Evolutionary conservation across 805 yeast genomes (phyloP), one percentile per base, ranked within the genome.

Genomic region (Wickerhamiella brachini): DNA sequence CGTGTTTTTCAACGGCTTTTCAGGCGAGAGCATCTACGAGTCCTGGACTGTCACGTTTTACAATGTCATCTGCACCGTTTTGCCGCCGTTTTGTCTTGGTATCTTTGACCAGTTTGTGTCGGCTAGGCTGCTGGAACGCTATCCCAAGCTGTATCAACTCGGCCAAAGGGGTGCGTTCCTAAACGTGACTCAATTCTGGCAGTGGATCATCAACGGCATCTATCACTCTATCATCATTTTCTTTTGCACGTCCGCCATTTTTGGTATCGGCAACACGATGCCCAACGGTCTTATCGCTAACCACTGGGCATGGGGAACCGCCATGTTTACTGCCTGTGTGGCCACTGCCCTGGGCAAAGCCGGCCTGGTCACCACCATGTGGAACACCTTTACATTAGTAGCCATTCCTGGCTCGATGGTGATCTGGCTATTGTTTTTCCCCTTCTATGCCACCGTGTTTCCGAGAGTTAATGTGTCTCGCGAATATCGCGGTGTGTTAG

Each of bases 21-120:
- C 96, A 21, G 99, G 99, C 17, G 96, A 93, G 68, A 86, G 95
- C 0, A 81, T 93, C 59, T 84, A 85, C 65, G 99, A 93, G 66
- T 89, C 97, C 0, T 93, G 99, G 99, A 87, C 97, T 0, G 79
- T 94, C 64, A 93, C 98, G 0, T 85, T 85, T 57, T 94, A 93
- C 71, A 93, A 94, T 63, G 95, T 94, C 10, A 75, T 94, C 50
- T 93, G 90, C 68, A 86, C 97, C 0, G 97, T 85, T 31, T 71
- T 87, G 44, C 99, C 99, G 2, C 98, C 99, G 0, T 85, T 93
- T 68, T 94, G 90, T 2, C 73, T 93, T 59, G 99, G 99, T 51
- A 86, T 94, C 4, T 88, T 93, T 70, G 99, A 93, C 67, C 98
- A 93, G 67, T 93, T 86, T 69, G 88, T 93, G 47, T 83, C 86